phyloP scores from a whole-genome alignment of 208 protist species.

The Jaenimonas drosophilae region DNA sequence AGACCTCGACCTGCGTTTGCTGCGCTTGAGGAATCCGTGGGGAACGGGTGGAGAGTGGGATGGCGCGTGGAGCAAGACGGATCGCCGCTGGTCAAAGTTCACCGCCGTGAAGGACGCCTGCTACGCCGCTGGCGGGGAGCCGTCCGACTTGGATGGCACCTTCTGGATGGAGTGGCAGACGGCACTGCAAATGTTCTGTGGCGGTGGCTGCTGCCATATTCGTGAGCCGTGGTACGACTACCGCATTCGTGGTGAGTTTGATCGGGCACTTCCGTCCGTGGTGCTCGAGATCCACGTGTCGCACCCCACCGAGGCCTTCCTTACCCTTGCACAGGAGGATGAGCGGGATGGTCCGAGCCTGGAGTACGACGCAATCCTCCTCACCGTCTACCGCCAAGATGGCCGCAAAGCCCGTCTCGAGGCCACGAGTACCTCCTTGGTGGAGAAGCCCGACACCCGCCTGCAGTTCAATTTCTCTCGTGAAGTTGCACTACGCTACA shows the following conservation, averaged over 20 bases:
- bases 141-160: slow-evolving; percentile 31
- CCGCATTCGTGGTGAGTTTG: slow-evolving; percentile 61
- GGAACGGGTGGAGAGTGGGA: slow-evolving; percentile 57
- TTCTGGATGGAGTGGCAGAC: slow-evolving; percentile 84
- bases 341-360: slow-evolving; percentile 33
- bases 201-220: slow-evolving; percentile 63
- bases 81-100: slow-evolving; percentile 66
- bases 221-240: slow-evolving; percentile 64
- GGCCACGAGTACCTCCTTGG: slow-evolving; percentile 51
- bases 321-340: slow-evolving; percentile 64
- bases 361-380: slow-evolving; percentile 49
- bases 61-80: slow-evolving; percentile 43
- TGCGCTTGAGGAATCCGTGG: slow-evolving; percentile 72
- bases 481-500: slow-evolving; percentile 57
- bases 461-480: slow-evolving; percentile 74
- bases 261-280: slow-evolving; percentile 35
- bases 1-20: slow-evolving; percentile 44
- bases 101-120: slow-evolving; percentile 30
- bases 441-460: slow-evolving; percentile 56
- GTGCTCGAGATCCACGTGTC: slow-evolving; percentile 55
- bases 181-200: slow-evolving; percentile 38
- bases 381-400: slow-evolving; percentile 47
- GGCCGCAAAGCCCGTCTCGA: slow-evolving; percentile 59
- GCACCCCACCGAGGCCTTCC: slow-evolving; percentile 36
- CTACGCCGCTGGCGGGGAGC: slow-evolving; percentile 26